These are phyloP conservation scores for Colletotrichum lupini DNA, from an alignment of 2,329 filamentous ascomycete genomes.

Conservation along the genomic window DNA sequence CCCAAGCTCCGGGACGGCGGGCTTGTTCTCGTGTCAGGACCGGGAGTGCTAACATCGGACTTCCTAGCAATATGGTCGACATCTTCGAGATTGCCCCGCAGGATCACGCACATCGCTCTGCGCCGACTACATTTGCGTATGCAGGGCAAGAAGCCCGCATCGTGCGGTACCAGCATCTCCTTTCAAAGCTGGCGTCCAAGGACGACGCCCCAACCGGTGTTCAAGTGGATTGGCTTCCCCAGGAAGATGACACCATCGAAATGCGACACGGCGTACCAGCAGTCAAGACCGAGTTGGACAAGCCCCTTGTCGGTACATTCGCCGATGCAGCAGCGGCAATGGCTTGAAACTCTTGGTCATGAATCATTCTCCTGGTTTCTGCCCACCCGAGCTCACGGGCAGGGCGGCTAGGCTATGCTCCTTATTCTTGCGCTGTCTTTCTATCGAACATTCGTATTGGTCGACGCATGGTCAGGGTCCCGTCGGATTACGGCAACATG, in stretches of 20 bases:
- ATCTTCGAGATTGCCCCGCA: conserved; percentile 73
- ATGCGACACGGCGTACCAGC: conserved; percentile 52
- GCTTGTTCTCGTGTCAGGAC: conserved; percentile 25
- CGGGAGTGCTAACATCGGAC: conserved; percentile 32
- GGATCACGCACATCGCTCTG: conserved; percentile 50
- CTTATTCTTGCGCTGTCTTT: background rate
- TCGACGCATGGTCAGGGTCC: conserved; percentile 13
- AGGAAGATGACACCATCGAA: conserved; percentile 62
- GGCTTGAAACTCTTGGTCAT: conserved; percentile 43
- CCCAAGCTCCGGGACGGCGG: conserved; percentile 26
- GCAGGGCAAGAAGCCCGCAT: conserved; percentile 66
- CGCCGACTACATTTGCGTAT: conserved; percentile 56
- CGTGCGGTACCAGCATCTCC: conserved; percentile 69
- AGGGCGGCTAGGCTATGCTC: conserved; percentile 5
- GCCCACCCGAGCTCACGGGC: background rate
- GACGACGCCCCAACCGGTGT: conserved; percentile 56
- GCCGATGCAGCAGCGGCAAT: conserved; percentile 67
- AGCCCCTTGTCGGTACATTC: conserved; percentile 69
- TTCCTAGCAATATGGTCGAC: conserved; percentile 71
- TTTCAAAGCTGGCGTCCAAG: conserved; percentile 65
- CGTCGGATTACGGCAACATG: conserved; percentile 30
- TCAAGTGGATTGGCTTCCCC: conserved; percentile 65
- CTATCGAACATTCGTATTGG: conserved; percentile 16
- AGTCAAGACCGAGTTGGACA: conserved; percentile 51
- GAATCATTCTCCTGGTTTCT: conserved; percentile 21